Conservation (phyloP, 176 grass and related monocot genomes). For the Melocanna baccifera region DNA sequence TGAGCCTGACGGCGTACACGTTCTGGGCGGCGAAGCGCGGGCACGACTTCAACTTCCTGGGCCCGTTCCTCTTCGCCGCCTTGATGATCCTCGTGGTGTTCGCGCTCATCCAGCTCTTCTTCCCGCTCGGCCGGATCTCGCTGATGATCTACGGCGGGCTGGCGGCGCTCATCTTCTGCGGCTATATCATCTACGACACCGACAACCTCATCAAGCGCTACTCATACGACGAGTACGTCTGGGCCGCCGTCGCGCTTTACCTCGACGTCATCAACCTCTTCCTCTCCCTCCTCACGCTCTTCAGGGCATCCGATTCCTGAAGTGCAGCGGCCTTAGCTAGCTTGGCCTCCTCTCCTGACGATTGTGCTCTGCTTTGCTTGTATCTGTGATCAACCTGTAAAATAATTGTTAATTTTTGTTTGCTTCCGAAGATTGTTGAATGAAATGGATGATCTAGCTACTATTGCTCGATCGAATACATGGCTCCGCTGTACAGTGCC, state of each 20-base stretch:
- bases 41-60: slow-evolving; percentile 88
- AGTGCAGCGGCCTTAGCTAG: not conserved
- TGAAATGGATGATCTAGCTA: not conserved
- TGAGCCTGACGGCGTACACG: slow-evolving; percentile 88
- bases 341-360: too few species aligned
- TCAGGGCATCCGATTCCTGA: slow-evolving; percentile 68
- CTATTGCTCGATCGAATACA: too few species aligned
- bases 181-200: slow-evolving; percentile 92
- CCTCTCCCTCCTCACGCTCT: slow-evolving; percentile 86
- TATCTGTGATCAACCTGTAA: not conserved
- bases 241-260: slow-evolving; percentile 85
- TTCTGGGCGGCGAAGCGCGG: slow-evolving; percentile 85
- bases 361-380: too few species aligned
- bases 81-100: slow-evolving; percentile 81
- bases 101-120: slow-evolving; percentile 82
- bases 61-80: slow-evolving; percentile 74
- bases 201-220: slow-evolving; percentile 96
- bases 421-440: not conserved
- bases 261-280: slow-evolving; percentile 92
- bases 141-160: slow-evolving; percentile 69
- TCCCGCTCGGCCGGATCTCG: slow-evolving; percentile 69
- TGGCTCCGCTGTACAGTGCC: too few species aligned
- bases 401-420: not conserved
- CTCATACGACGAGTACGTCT: slow-evolving; percentile 91
- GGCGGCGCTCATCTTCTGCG: slow-evolving; percentile 78